Evolutionary conservation across 495 filamentous ascomycete genomes (phyloP).

Genomic region (Echria macrotheca): DNA sequence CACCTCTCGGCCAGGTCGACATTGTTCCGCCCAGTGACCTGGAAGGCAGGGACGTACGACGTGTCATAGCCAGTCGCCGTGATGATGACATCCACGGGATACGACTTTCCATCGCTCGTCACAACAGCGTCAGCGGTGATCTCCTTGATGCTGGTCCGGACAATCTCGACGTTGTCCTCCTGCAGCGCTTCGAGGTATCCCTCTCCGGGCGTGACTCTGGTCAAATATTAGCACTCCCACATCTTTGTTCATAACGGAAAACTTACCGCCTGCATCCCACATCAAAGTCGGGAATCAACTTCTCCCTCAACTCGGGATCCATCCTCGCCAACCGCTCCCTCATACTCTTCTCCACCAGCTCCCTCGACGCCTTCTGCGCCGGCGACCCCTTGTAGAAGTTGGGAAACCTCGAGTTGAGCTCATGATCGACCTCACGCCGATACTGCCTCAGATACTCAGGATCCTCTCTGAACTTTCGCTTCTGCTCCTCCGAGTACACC

Average conservation of each 20-base stretch:
- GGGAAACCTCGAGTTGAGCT: slow-evolving; percentile 33
- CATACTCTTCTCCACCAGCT: slow-evolving; percentile 23
- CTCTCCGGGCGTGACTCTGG: slow-evolving; percentile 54
- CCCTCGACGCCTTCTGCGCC: slow-evolving; percentile 20
- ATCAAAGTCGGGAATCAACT: slow-evolving; percentile 50
- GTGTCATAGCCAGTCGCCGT: slow-evolving; percentile 51
- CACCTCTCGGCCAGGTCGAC: slow-evolving; percentile 26
- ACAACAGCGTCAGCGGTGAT: slow-evolving; percentile 48
- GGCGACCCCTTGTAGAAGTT: slow-evolving; percentile 30
- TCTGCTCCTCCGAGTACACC: slow-evolving; percentile 24
- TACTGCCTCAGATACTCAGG: slow-evolving; percentile 18
- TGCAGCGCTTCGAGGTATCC: slow-evolving; percentile 57
- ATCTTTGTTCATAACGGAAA: too few species aligned
- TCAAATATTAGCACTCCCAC: too few species aligned
- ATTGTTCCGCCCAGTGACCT: slow-evolving; percentile 41
- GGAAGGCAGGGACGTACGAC: slow-evolving; percentile 8
- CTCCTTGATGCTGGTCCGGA: slow-evolving; percentile 40
- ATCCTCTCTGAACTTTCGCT: slow-evolving; percentile 23
- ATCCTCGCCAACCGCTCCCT: slow-evolving; percentile 18
- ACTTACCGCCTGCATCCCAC: slow-evolving; percentile 56
- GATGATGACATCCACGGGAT: slow-evolving; percentile 46
- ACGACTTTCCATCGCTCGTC: slow-evolving; percentile 36
- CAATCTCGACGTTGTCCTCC: slow-evolving; percentile 50
- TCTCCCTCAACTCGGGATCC: slow-evolving; percentile 25
- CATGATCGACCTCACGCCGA: slow-evolving; percentile 23